These are phyloP conservation scores for Gnomoniopsis smithogilvyi DNA, from an alignment of 2,329 filamentous ascomycete genomes.

Conservation along the genomic window DNA sequence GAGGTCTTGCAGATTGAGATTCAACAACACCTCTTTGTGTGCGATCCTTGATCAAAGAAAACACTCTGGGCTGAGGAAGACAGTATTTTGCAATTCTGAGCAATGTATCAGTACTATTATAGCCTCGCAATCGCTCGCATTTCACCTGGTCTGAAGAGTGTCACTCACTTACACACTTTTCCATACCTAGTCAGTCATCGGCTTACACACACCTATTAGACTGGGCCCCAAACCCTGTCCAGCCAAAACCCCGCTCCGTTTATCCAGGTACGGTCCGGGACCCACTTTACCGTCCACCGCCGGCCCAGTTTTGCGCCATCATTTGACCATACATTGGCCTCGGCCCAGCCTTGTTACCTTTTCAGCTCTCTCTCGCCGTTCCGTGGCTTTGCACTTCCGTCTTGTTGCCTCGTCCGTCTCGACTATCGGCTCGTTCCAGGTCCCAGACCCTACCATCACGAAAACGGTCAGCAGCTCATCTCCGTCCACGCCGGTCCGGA, in stretches of 20 bases:
- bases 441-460: neutral
- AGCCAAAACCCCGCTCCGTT: neutral
- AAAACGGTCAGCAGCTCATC: slow-evolving; percentile 9
- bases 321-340: neutral
- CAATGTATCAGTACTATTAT: neutral
- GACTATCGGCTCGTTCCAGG: too few species aligned
- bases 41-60: neutral
- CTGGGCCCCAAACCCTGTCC: too few species aligned
- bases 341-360: neutral
- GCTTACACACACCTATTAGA: too few species aligned
- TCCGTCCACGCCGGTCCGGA: neutral
- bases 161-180: slow-evolving; percentile 2
- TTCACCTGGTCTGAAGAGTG: slow-evolving; percentile 3
- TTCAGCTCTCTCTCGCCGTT: neutral
- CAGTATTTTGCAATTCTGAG: neutral
- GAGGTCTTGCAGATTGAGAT: neutral
- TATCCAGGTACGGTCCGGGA: neutral
- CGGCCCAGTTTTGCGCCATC: neutral
- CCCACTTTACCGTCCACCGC: neutral
- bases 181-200: neutral
- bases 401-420: neutral
- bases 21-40: neutral
- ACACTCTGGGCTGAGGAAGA: neutral
- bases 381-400: neutral
- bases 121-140: slow-evolving; percentile 5